Evolutionary conservation across 2,329 filamentous ascomycete species (phyloP).

Genomic region (Onygenales sp.): DNA sequence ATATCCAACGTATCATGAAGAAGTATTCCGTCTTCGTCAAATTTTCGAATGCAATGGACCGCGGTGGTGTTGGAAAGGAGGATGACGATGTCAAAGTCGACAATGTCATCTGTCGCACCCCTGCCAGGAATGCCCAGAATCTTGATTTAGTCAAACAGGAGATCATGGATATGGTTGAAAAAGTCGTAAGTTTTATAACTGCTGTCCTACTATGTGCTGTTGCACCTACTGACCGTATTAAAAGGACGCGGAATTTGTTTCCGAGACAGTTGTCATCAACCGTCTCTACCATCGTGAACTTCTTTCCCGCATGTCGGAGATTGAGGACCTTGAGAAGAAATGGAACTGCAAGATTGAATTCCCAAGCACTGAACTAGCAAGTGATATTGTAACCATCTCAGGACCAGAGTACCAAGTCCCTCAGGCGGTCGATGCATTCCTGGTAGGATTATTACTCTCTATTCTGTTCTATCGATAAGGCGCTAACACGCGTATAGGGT

Average conservation of each 20-base stretch:
- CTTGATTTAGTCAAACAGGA: slow-evolving; percentile 96
- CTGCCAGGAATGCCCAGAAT: slow-evolving; percentile 92
- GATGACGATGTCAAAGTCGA: slow-evolving; percentile 98
- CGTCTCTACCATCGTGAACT: slow-evolving; percentile 92
- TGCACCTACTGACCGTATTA: slow-evolving; percentile 2
- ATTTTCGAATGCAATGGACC: slow-evolving; percentile 98
- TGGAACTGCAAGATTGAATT: slow-evolving; percentile 99
- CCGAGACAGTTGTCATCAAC: slow-evolving; percentile 86
- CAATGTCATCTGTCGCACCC: slow-evolving; percentile 96
- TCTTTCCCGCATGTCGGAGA: slow-evolving; percentile 74
- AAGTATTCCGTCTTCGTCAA: slow-evolving; percentile 99
- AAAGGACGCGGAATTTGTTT: slow-evolving; percentile 90
- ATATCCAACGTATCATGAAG: slow-evolving; percentile 99
- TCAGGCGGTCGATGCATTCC: slow-evolving; percentile 87
- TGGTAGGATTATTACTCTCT: slow-evolving; percentile 44
- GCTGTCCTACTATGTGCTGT: neutral
- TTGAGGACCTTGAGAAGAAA: slow-evolving; percentile 94
- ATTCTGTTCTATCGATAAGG: neutral
- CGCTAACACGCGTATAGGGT: slow-evolving; percentile 45
- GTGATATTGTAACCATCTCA: slow-evolving; percentile 89
- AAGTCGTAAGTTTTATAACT: slow-evolving; percentile 52
- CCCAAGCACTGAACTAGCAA: slow-evolving; percentile 93
- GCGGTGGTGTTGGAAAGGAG: slow-evolving; percentile 84
- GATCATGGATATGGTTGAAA: slow-evolving; percentile 98
- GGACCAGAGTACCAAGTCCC: slow-evolving; percentile 98